Conservation (phyloP, 2,329 filamentous ascomycete species). For the Cladosporium sp. region DNA sequence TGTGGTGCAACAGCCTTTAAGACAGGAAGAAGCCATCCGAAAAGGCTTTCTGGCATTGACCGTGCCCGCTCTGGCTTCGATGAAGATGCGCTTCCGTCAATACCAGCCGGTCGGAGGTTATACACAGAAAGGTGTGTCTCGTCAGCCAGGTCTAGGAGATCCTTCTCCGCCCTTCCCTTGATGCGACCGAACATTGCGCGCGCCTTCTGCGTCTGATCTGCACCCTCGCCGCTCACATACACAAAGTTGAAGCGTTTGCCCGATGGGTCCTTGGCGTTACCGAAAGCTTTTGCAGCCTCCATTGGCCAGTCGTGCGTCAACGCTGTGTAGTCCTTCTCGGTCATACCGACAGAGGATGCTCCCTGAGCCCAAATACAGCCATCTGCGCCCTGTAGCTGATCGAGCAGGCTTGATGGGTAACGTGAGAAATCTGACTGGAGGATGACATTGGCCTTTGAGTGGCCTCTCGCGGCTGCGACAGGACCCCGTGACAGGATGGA, state of each 20-base stretch:
- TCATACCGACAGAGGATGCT: conserved; percentile 45
- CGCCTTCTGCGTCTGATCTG: conserved; percentile 57
- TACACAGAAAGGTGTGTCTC: conserved; percentile 53
- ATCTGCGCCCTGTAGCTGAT: conserved; percentile 61
- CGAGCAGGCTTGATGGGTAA: conserved; percentile 60
- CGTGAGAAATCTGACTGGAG: conserved; percentile 65
- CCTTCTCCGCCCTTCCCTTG: conserved; percentile 66
- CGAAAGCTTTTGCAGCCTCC: conserved; percentile 57
- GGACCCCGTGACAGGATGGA: conserved; percentile 67
- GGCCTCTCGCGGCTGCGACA: conserved; percentile 61
- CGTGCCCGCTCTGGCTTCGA: conserved; percentile 19
- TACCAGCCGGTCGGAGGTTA: conserved; percentile 59
- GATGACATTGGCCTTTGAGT: conserved; percentile 65
- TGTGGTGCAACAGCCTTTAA: conserved; percentile 4
- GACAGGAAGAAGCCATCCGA: not conserved
- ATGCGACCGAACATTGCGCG: conserved; percentile 62
- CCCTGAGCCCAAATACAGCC: conserved; percentile 76
- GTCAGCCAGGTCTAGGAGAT: conserved; percentile 54
- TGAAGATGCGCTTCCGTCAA: conserved; percentile 50
- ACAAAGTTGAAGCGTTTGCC: conserved; percentile 61
- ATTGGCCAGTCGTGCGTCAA: conserved; percentile 69
- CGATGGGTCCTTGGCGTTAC: conserved; percentile 46
- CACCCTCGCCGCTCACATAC: conserved; percentile 66
- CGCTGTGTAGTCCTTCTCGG: conserved; percentile 53
- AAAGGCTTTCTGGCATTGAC: conserved; percentile 33